These are phyloP conservation scores for Penicillium canariense DNA, from an alignment of 495 filamentous ascomycete genomes.

Conservation along the genomic window DNA sequence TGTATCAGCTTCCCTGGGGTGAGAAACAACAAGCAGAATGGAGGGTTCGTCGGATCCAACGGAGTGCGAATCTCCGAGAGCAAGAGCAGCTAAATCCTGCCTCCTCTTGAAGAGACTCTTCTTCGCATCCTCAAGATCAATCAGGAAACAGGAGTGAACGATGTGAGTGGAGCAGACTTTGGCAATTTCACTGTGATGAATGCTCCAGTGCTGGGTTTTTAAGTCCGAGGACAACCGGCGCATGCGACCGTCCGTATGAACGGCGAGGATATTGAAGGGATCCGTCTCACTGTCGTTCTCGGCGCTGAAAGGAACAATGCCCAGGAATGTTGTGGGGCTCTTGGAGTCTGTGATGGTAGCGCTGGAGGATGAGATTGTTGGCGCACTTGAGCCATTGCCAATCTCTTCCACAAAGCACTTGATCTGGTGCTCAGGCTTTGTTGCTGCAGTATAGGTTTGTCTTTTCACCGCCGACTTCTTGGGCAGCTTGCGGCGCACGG, in stretches of 20 bases:
- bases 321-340: conserved; percentile 44
- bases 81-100: conserved; percentile 42
- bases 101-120: conserved; percentile 43
- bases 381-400: conserved; percentile 33
- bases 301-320: conserved; percentile 31
- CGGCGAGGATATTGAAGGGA: conserved; percentile 43
- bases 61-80: conserved; percentile 29
- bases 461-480: conserved; percentile 55
- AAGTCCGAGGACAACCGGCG: conserved; percentile 42
- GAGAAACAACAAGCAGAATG: conserved; percentile 41
- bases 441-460: conserved; percentile 63
- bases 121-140: conserved; percentile 47
- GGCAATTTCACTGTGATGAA: conserved; percentile 40
- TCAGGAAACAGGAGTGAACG: conserved; percentile 40
- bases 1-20: conserved; percentile 30
- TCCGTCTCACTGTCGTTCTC: conserved; percentile 25
- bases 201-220: conserved; percentile 41
- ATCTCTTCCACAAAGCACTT: conserved; percentile 54
- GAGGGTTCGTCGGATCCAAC: conserved; percentile 36
- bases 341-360: conserved; percentile 41
- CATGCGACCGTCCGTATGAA: conserved; percentile 46
- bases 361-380: conserved; percentile 40
- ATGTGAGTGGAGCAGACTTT: conserved; percentile 31
- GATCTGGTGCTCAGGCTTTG: conserved; percentile 46
- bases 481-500: conserved; percentile 60